A percentile compares a stretch with the other conserved stretches of the same genome.
These are phyloP conservation scores for Prosopis cineraria DNA, from an alignment of 306 rosid genomes.

Conservation along the genomic window DNA sequence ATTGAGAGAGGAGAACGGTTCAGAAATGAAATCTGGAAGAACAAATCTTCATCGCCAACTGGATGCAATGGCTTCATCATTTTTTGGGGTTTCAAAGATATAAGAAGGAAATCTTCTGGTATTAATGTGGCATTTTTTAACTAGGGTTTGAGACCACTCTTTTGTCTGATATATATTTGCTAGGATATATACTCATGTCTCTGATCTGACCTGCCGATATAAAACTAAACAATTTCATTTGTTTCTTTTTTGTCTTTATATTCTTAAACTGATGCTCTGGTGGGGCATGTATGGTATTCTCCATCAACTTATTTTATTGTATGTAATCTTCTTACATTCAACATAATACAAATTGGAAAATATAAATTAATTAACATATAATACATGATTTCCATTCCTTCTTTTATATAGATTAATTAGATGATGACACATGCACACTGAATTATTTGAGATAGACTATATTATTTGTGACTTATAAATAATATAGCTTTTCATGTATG, in stretches of 20 bases:
- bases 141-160: constrained; percentile 45
- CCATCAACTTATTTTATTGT: background rate
- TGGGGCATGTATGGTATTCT: constrained; percentile 32
- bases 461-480: too few species aligned
- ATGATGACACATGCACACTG: too few species aligned
- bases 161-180: background rate
- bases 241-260: background rate
- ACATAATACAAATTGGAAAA: background rate
- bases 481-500: too few species aligned
- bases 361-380: background rate
- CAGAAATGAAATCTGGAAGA: constrained; percentile 40
- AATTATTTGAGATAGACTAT: too few species aligned
- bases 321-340: background rate
- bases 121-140: constrained; percentile 32
- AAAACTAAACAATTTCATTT: constrained; percentile 12
- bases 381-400: background rate
- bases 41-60: constrained; percentile 35
- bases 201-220: constrained; percentile 33
- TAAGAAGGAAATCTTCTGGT: too few species aligned
- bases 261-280: constrained; percentile 18
- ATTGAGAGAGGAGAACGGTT: constrained; percentile 36
- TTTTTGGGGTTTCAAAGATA: constrained; percentile 29
- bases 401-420: background rate
- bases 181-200: constrained; percentile 42
- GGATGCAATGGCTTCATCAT: constrained; percentile 45